Evolutionary conservation across 805 yeast species (phyloP), one percentile per base, ranked within the genome.

Genomic region (Helenozyma baotianmanensis): DNA sequence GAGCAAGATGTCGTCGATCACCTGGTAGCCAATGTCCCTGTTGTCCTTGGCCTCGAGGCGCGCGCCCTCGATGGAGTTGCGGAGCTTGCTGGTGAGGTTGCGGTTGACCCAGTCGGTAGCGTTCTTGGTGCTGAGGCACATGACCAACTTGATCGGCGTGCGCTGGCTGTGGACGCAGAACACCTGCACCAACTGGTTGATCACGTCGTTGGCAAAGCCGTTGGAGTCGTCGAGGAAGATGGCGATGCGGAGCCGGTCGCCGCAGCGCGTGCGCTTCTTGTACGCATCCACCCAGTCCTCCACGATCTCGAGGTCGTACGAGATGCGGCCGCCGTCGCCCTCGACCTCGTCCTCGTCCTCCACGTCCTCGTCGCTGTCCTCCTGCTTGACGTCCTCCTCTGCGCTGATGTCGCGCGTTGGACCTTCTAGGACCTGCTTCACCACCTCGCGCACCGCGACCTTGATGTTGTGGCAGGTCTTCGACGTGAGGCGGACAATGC

Each of bases 141-240:
- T 42, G 19, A 66, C 41, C n/a, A 65, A 33, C 34, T 55, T 56
- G 18, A 62, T 42, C 0, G 69, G 69, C 14, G 56, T 29, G n/a
- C 47, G 35, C 6, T 29, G 16, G 2, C 50, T 28, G 39, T 58
- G 58, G 1, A 58, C 47, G 21, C 55, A 50, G 13, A 64, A 35
- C 7, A 59, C 40, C 33, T 57, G 59, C 10, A 66, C 19, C 22
- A 65, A 40, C 33, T 58, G 68, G 42, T 64, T 64, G 12, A 64
- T 33, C 2, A 57, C 56, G 27, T 60, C 66, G 28, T 50, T 48
- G 32, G 47, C 52, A 12, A 64, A 48, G 6, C 66, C 53, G 35
- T 60, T 61, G 17, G 64, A 47, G 38, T 66, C 70, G 38, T 64
- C 66, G n/a, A 65, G 32, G 11, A 64, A 45, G 6, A 65, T 42